Base-by-base conservation (phyloP, 2,329 filamentous ascomycete species). In the Neodidymelliopsis sp. region DNA sequence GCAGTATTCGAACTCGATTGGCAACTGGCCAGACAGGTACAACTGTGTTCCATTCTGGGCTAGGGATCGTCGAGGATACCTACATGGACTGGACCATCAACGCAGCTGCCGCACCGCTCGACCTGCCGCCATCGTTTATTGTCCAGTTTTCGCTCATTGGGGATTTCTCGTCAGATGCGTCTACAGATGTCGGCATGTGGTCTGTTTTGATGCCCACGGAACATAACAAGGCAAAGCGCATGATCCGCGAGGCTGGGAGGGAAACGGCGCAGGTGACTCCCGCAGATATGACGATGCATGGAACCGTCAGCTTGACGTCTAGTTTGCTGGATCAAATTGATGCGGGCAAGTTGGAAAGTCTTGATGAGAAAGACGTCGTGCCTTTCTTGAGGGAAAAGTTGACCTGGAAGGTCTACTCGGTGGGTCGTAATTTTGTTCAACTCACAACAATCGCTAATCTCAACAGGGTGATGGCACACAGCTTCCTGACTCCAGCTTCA, bases 251-350 rank as follows among this genome's bases (percentile, higher is more conserved):
- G 13, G 35, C 18, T 2, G 25, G 43, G 19, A 36, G 79, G 45
- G 85, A 12, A 12, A 79, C 81, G 44, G 83, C 83, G 2, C 46
- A 44, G 16, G 41, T 24, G 4, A 45, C 44, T 15, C 38, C 43
- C n/a, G 18, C 41, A 1, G 56, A 60, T 1, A 43, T 36, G 33
- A 43, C 43, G 7, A 6, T 60, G 8, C 44, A 51, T 12, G 60
- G 64, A 6, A 58, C 51, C 0, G 49, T 67, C 3, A 62, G 57
- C 24, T 43, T 72, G 40, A 72, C 68, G 1, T 37, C 53, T 1
- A 56, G 51, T 33, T 56, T 72, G 9, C 20, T 70, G 4, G 65
- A 66, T 27, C 53, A 52, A 4, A 44, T 70, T 6, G 47, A 53
- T 2, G 55, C 48, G 0, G 59, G 60, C 1, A 46, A 48, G 8